Evolutionary conservation across 108 stramenopile species (phyloP).

Genomic region (Cyclostephanos tholiformis): DNA sequence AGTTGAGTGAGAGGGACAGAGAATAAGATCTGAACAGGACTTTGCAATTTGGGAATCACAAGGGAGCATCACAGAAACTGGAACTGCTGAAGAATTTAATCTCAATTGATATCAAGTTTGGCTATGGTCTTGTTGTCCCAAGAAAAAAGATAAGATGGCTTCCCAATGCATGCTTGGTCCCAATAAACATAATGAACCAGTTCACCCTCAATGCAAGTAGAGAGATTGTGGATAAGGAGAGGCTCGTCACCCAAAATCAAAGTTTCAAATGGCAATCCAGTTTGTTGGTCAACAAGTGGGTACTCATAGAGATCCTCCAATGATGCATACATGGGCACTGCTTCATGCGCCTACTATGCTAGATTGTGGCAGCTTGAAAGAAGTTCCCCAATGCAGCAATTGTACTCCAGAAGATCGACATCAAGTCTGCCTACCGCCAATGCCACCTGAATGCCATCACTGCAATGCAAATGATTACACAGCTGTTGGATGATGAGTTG

Average conservation of each 20-base stretch:
- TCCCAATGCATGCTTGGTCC: background rate
- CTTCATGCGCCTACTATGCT: background rate
- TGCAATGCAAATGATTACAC: background rate
- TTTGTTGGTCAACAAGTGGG: background rate
- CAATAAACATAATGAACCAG: background rate
- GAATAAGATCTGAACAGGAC: background rate
- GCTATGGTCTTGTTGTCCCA: background rate
- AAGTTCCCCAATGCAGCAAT: background rate
- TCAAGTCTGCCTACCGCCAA: background rate
- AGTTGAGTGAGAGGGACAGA: background rate
- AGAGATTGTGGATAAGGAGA: background rate
- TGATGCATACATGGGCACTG: background rate
- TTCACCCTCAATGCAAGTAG: background rate
- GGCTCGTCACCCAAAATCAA: conserved; percentile 1
- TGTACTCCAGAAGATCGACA: background rate
- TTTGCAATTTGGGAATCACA: background rate
- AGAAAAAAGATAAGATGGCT: background rate
- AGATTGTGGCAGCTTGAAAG: background rate
- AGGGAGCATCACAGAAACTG: background rate
- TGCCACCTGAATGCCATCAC: background rate
- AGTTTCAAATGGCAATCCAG: conserved; percentile 1
- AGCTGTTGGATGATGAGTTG: background rate
- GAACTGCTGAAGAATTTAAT: background rate
- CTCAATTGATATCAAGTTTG: background rate
- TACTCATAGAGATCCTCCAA: background rate